Conservation (phyloP, 1,284 basidiomycete genomes). For the Porodaedalea pini region DNA sequence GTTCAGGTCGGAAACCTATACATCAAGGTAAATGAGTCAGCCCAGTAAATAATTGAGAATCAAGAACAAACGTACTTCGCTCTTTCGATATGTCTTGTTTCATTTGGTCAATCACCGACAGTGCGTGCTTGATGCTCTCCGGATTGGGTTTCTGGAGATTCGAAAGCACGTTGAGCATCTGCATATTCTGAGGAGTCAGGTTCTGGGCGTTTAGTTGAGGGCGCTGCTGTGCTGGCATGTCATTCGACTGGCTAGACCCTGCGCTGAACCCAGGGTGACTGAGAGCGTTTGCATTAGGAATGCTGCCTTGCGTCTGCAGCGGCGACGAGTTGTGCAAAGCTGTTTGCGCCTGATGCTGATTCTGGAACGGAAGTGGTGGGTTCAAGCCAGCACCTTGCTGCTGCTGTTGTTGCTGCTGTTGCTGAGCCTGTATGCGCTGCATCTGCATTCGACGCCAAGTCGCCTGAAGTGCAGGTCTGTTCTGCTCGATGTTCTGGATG, state of each 20-base stretch:
- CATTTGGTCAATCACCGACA: not conserved
- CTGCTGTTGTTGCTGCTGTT: not conserved
- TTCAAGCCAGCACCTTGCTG: not conserved
- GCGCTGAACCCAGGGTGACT: not conserved
- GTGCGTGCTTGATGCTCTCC: not conserved
- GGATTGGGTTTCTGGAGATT: not conserved
- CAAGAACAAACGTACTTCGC: not conserved
- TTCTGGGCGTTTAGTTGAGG: not conserved
- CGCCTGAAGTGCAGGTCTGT: no score
- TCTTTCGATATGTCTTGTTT: not conserved
- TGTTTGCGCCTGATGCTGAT: not conserved
- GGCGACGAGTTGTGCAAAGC: not conserved
- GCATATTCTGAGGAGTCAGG: not conserved
- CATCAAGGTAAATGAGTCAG: not conserved
- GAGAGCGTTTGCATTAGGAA: not conserved
- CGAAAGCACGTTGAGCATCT: not conserved
- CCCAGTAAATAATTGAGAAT: not conserved
- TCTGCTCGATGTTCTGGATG: slow-evolving; percentile 54
- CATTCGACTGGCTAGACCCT: not conserved
- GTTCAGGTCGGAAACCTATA: not conserved
- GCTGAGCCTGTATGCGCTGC: not conserved
- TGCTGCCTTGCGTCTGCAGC: not conserved
- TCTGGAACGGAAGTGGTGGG: not conserved
- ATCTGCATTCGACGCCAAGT: no score
- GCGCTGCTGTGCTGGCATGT: not conserved